Evolutionary conservation across 371 early-diverging fungal species (phyloP).

Genomic region (Globomyces sp.): DNA sequence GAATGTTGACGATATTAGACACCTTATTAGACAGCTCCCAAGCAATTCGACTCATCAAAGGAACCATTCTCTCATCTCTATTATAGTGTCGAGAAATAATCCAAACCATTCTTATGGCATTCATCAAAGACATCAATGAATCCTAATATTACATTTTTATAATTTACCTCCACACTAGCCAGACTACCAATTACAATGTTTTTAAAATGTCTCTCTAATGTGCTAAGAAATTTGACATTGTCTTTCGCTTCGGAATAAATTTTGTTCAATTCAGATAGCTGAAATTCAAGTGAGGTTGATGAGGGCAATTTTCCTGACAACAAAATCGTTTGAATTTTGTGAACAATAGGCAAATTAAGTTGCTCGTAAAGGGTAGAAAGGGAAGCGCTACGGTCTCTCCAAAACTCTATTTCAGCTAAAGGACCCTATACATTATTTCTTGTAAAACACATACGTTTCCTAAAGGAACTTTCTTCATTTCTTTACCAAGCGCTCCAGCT

Average conservation of each 20-base stretch:
- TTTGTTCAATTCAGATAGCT: slow-evolving; percentile 52
- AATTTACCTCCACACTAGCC: slow-evolving; percentile 39
- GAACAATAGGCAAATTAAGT: slow-evolving; percentile 49
- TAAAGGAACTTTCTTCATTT: slow-evolving; percentile 45
- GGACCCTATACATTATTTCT: slow-evolving; percentile 42
- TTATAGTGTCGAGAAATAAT: slow-evolving; percentile 63
- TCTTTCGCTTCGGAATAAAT: slow-evolving; percentile 59
- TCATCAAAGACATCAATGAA: slow-evolving; percentile 53
- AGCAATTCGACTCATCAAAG: slow-evolving; percentile 57
- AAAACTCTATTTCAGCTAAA: slow-evolving; percentile 57
- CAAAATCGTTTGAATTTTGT: slow-evolving; percentile 44
- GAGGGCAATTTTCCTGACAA: slow-evolving; percentile 37
- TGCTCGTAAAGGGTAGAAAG: slow-evolving; percentile 57
- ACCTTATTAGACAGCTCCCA: slow-evolving; percentile 60
- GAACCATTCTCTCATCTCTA: slow-evolving; percentile 62
- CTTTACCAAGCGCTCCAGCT: slow-evolving; percentile 40
- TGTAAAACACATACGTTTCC: slow-evolving; percentile 39
- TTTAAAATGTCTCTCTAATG: slow-evolving; percentile 61
- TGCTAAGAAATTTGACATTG: slow-evolving; percentile 58
- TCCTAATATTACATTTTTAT: slow-evolving; percentile 28
- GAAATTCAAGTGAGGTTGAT: slow-evolving; percentile 48
- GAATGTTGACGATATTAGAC: slow-evolving; percentile 48
- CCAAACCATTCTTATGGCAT: slow-evolving; percentile 64
- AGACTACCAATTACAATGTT: slow-evolving; percentile 51
- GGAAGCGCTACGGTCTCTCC: slow-evolving; percentile 52